phyloP scores from a whole-genome alignment of 352 stramenopile species.

The Phytophthora boehmeriae region DNA sequence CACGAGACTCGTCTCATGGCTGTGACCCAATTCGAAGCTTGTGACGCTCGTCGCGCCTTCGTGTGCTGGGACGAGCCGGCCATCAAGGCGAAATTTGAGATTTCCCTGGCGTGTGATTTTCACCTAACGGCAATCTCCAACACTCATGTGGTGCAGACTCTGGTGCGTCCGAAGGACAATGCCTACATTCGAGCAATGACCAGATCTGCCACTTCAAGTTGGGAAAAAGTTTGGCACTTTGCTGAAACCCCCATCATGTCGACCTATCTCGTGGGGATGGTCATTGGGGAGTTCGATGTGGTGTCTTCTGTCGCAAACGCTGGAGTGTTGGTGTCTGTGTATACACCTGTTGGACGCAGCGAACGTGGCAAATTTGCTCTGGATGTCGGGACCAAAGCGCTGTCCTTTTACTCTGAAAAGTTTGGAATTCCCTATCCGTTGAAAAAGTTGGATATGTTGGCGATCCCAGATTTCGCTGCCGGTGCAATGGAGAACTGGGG shows the following conservation, averaged over 20 bases:
- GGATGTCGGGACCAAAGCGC: constrained; percentile 57
- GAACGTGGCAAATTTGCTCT: constrained; percentile 93
- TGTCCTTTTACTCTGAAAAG: constrained; percentile 76
- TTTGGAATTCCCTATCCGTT: constrained; percentile 94
- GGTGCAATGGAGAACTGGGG: constrained; percentile 97
- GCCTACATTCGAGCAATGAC: constrained; percentile 55
- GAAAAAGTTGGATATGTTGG: constrained; percentile 98
- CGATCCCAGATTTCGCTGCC: constrained; percentile 96
- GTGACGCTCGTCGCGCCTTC: constrained; percentile 94
- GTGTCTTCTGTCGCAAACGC: constrained; percentile 90
- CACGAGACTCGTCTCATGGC: constrained; percentile 94
- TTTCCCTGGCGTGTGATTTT: constrained; percentile 90
- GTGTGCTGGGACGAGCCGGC: constrained; percentile 98
- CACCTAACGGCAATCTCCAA: constrained; percentile 95
- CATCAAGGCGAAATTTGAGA: constrained; percentile 95
- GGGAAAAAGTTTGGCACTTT: constrained; percentile 86
- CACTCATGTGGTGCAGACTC: constrained; percentile 93
- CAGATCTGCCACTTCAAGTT: constrained; percentile 25
- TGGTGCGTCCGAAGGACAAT: constrained; percentile 62
- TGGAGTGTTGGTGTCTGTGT: constrained; percentile 94
- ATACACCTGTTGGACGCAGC: constrained; percentile 94
- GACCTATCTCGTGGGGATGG: constrained; percentile 95
- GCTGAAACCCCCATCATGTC: constrained; percentile 96
- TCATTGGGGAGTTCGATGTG: constrained; percentile 97
- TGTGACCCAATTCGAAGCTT: constrained; percentile 86